Percentiles rank a stretch among this genome's conserved stretches.
phyloP scores from a whole-genome alignment of 169 alveolate genomes.

The Cryptosporidium ryanae region DNA sequence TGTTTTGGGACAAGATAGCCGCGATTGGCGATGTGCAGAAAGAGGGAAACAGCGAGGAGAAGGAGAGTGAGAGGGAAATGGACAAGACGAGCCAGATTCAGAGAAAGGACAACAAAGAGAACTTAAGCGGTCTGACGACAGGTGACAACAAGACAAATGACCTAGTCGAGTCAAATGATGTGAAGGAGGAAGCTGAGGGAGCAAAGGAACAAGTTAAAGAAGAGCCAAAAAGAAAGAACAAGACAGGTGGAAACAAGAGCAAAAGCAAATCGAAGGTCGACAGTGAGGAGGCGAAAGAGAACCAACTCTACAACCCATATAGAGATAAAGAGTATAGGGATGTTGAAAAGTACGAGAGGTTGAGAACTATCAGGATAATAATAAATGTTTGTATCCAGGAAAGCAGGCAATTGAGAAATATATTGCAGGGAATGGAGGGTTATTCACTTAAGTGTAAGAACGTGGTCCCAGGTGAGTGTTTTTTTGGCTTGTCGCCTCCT shows the following conservation, averaged over 20 bases:
- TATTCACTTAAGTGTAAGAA: conserved; percentile 36
- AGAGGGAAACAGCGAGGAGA: not conserved
- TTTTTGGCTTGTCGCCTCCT: conserved; percentile 65
- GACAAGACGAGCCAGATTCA: not conserved
- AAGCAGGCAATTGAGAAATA: conserved; percentile 44
- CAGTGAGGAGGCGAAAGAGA: not conserved
- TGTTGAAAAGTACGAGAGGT: conserved; percentile 44
- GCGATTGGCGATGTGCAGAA: not conserved
- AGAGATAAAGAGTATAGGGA: conserved; percentile 55
- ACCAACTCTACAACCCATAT: conserved; percentile 50
- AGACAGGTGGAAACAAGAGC: not conserved
- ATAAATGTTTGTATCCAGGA: conserved; percentile 65
- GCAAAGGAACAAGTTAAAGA: not conserved
- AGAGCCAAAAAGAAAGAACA: not conserved
- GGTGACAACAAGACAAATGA: not conserved
- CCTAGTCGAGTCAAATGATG: not conserved
- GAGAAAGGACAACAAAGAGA: not conserved
- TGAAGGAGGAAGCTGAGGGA: too few relatives aligned
- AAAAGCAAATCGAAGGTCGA: conserved; percentile 4
- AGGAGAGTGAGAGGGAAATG: not conserved
- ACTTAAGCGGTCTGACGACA: too few relatives aligned
- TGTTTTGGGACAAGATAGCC: conserved; percentile 43
- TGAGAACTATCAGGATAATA: conserved; percentile 59
- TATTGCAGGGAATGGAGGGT: conserved; percentile 40
- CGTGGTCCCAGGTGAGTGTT: conserved; percentile 44